Evolutionary conservation across 176 grass and related monocot species (phyloP).

Genomic region (sorghum (Sorghum bicolor)): DNA sequence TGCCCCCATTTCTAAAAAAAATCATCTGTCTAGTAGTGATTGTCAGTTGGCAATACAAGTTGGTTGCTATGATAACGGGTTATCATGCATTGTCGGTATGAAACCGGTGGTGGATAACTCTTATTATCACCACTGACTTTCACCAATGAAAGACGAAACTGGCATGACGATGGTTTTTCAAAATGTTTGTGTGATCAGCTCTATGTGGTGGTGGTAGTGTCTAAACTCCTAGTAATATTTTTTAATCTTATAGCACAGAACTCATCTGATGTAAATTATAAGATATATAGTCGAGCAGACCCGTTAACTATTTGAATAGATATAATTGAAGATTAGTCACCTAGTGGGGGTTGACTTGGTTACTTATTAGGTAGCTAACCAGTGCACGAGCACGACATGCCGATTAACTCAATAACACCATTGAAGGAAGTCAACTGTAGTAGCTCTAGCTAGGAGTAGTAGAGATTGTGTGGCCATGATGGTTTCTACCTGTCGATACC

Average conservation of each 20-base stretch:
- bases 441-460: background rate
- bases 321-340: background rate
- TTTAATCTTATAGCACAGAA: background rate
- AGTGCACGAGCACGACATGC: background rate
- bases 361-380: background rate
- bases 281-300: background rate
- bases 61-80: no score
- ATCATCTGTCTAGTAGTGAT: no score
- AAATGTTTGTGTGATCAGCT: background rate
- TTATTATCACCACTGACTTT: background rate
- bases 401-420: background rate
- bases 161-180: background rate
- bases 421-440: slow-evolving; percentile 14
- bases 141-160: background rate
- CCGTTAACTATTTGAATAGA: no score
- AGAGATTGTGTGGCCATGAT: background rate
- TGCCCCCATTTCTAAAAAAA: no score
- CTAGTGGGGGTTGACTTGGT: slow-evolving; percentile 34
- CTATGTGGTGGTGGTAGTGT: background rate
- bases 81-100: no score
- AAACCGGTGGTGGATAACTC: background rate
- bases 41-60: no score
- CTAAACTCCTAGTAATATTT: background rate
- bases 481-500: background rate
- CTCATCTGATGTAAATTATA: background rate